Evolutionary conservation across 1,284 basidiomycete species (phyloP), one percentile per base, ranked within the genome.

Genomic region (Gymnopus androsaceus): DNA sequence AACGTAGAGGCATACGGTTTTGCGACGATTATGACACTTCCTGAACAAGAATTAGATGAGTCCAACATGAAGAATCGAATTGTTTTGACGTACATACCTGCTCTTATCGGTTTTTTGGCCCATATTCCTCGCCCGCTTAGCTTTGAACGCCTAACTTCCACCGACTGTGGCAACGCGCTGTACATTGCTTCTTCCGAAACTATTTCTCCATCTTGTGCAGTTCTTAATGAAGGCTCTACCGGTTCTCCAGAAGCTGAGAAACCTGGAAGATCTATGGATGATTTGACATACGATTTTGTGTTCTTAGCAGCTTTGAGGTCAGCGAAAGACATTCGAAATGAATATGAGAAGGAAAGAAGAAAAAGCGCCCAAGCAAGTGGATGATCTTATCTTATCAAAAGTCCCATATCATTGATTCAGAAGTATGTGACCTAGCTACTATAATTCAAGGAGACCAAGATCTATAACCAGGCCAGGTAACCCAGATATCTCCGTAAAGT

Each of bases 1-100:
- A 95, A 78, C 0, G 83, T 83, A 15, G 82, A 76, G 9, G 85
- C 75, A 54, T 85, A 80, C 0, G 92, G 91, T 45, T 75, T 73
- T 2, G 80, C 64, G 2, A 78, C 69, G 17, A 92, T 56, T 14
- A 94, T 58, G 1, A 79, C 69, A 17, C 80, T 73, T 11, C 92
- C 91, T 94, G 61, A 17, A n/a, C 54, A 51, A 21, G 11, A 12
- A 17, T 12, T 7, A 17, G 30, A 25, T 12, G 19, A 31, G 21
- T 30, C 19, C 5, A 23, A 8, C 14, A 37, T 17, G 17, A 6
- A 14, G 12, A 9, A 3, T 6, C 17, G 4, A 41, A 8, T 37
- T n/a, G 23, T 3, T 15, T 28, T 33, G n/a, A n/a, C 4, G 14
- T 15, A 57, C 62, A 12, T 36, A 63, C 65, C 63, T 19, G 62